These are phyloP conservation scores for Mycena chlorophos DNA, from an alignment of 768 basidiomycete genomes.

Conservation along the genomic window DNA sequence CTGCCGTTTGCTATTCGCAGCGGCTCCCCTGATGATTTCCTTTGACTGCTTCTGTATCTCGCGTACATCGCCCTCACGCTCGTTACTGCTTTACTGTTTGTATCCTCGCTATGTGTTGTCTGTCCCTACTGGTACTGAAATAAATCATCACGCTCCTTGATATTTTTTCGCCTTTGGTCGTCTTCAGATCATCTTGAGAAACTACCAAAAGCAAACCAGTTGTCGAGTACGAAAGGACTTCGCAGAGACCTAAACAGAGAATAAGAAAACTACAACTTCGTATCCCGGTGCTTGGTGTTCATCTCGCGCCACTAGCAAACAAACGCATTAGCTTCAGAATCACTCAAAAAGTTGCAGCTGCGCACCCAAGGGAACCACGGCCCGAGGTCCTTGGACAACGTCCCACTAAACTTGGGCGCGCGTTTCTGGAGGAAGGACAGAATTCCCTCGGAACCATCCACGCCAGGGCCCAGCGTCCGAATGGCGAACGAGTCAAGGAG, in stretches of 20 bases:
- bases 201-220: too few species aligned
- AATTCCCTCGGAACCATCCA: slow-evolving; percentile 50
- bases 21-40: too few species aligned
- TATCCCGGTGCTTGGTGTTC: slow-evolving; percentile 34
- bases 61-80: too few species aligned
- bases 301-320: slow-evolving; percentile 38
- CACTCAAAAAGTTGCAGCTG: neutral
- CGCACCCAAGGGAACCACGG: slow-evolving; percentile 56
- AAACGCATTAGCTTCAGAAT: neutral
- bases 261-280: slow-evolving; percentile 26
- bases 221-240: too few species aligned
- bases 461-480: slow-evolving; percentile 35
- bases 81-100: too few species aligned
- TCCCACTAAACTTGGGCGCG: slow-evolving; percentile 45
- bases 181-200: too few species aligned
- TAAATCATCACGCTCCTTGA: too few species aligned
- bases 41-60: too few species aligned
- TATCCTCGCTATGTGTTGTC: too few species aligned
- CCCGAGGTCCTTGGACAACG: slow-evolving; percentile 40
- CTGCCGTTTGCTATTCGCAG: too few species aligned
- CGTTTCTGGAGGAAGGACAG: slow-evolving; percentile 51
- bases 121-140: too few species aligned
- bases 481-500: slow-evolving; percentile 53
- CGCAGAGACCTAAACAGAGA: neutral
- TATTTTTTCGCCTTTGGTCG: too few species aligned